Evolutionary conservation across 805 yeast genomes (phyloP).

Genomic region (Kuraishia hungarica): DNA sequence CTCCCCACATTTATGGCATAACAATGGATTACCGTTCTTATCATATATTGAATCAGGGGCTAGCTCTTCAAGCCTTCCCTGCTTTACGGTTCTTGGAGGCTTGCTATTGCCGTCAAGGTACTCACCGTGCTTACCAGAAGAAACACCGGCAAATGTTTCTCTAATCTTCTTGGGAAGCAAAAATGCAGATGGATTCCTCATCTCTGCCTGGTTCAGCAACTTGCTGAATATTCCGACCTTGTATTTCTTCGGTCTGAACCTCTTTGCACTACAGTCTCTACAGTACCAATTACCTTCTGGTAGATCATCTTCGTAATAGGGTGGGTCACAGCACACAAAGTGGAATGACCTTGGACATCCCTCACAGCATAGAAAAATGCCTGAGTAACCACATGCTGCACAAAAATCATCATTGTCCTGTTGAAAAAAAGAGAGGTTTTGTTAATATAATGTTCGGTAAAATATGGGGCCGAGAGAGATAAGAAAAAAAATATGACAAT

Average conservation of each 20-base stretch:
- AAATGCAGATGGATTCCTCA: constrained; percentile 58
- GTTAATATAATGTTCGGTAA: background rate
- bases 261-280: constrained; percentile 54
- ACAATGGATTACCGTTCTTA: constrained; percentile 54
- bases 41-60: constrained; percentile 63
- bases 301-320: constrained; percentile 58
- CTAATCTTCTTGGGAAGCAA: constrained; percentile 60
- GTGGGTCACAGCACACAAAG: constrained; percentile 87
- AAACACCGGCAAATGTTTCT: constrained; percentile 66
- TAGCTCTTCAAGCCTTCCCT: constrained; percentile 38
- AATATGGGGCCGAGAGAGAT: background rate
- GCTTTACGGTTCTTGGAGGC: constrained; percentile 31
- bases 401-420: constrained; percentile 80
- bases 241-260: constrained; percentile 9
- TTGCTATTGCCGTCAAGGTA: constrained; percentile 58
- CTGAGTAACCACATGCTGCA: constrained; percentile 83
- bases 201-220: constrained; percentile 48
- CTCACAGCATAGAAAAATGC: constrained; percentile 89
- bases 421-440: background rate
- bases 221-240: constrained; percentile 43
- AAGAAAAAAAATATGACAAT: no score
- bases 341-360: constrained; percentile 90
- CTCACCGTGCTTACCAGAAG: constrained; percentile 60
- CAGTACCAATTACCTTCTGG: constrained; percentile 94
- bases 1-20: constrained; percentile 70